A percentile compares a stretch with the other conserved stretches of the same genome.
Conservation (phyloP, 192 early-diverging fungal species). For the Piromyces finnis region DNA sequence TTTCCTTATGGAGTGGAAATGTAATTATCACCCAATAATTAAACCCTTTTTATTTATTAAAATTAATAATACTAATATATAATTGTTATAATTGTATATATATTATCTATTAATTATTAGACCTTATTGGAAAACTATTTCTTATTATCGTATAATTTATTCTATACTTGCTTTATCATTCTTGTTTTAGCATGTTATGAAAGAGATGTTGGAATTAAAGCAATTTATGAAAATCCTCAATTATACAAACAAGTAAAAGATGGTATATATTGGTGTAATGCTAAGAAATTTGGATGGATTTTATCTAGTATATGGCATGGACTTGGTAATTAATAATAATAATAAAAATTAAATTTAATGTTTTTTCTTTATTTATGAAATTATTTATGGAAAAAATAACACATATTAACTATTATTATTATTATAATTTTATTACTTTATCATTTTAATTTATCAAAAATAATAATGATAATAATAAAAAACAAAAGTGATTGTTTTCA, state of each 20-base stretch:
- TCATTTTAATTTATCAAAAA: too few relatives aligned
- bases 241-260: constrained; percentile 16
- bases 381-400: too few relatives aligned
- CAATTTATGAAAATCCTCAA: constrained; percentile 15
- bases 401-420: too few relatives aligned
- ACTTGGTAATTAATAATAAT: neutral
- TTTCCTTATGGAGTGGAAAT: constrained; percentile 19
- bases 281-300: neutral
- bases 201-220: constrained; percentile 15
- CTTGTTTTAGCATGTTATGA: constrained; percentile 26
- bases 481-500: neutral
- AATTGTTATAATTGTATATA: too few relatives aligned
- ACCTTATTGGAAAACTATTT: constrained; percentile 30
- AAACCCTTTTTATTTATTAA: too few relatives aligned
- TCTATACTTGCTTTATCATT: constrained; percentile 28
- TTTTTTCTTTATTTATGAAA: too few relatives aligned
- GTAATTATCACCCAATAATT: too few relatives aligned
- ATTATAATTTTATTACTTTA: too few relatives aligned
- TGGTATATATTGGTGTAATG: constrained; percentile 2
- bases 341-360: too few relatives aligned
- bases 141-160: constrained; percentile 27
- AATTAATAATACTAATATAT: too few relatives aligned
- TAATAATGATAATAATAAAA: too few relatives aligned
- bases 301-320: neutral
- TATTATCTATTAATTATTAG: too few relatives aligned